Percentiles rank a stretch among this genome's conserved stretches.
Evolutionary conservation across 1,284 basidiomycete species (phyloP).

Genomic region (Heterobasidion occidentale): DNA sequence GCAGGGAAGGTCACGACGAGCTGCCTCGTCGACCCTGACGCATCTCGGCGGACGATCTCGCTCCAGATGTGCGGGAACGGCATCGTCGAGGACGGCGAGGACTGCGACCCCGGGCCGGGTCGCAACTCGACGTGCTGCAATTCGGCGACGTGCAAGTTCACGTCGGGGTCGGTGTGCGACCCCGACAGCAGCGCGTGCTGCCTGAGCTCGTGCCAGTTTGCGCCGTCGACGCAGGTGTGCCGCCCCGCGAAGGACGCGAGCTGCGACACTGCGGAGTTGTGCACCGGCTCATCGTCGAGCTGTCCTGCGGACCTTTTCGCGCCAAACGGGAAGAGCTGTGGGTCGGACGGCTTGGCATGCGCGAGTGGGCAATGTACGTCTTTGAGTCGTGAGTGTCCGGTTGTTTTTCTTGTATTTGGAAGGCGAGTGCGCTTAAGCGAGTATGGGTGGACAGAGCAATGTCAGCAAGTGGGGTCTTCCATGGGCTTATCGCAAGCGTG

Average conservation of each 20-base stretch:
- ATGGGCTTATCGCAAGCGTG: conserved; percentile 67
- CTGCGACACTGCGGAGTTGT: conserved; percentile 79
- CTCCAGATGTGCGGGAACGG: conserved; percentile 77
- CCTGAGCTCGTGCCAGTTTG: conserved; percentile 62
- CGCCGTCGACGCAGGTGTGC: conserved; percentile 62
- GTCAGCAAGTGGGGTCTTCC: conserved; percentile 62
- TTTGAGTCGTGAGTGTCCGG: conserved; percentile 44
- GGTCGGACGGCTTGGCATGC: conserved; percentile 59
- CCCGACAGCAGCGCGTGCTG: conserved; percentile 77
- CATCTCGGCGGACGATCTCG: conserved; percentile 38
- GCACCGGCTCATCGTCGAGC: conserved; percentile 64
- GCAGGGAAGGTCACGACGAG: conserved; percentile 40
- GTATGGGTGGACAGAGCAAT: conserved; percentile 53
- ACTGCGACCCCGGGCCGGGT: conserved; percentile 80
- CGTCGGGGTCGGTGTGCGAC: conserved; percentile 68
- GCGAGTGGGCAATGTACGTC: conserved; percentile 83
- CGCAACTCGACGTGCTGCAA: conserved; percentile 71
- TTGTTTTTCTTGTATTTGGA: neutral
- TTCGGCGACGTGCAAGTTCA: conserved; percentile 73
- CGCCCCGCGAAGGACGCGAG: conserved; percentile 56
- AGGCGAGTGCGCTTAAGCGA: neutral
- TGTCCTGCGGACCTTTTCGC: conserved; percentile 69
- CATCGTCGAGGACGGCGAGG: conserved; percentile 71
- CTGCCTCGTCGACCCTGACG: conserved; percentile 56
- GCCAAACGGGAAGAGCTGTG: conserved; percentile 68